phyloP scores from a whole-genome alignment of 805 yeast genomes.

The Saccharomyces eubayanus region DNA sequence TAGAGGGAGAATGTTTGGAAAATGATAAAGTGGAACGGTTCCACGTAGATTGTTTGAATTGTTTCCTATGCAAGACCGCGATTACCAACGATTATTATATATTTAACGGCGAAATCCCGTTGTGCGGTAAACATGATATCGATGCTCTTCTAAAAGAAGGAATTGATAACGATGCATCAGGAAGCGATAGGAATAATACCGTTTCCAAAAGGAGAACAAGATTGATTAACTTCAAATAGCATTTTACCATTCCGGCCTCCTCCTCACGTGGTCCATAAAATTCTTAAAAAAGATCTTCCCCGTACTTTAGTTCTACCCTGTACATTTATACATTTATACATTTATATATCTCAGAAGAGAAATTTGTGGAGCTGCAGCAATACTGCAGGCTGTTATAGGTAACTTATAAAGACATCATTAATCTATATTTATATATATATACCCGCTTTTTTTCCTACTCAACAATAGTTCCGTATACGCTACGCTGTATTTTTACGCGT shows the following conservation, averaged over 20 bases:
- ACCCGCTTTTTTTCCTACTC: background rate
- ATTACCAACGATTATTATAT: conserved; percentile 48
- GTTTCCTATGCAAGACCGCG: conserved; percentile 47
- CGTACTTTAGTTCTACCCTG: background rate
- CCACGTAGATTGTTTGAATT: conserved; percentile 65
- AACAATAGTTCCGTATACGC: background rate
- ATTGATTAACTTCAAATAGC: conserved; percentile 18
- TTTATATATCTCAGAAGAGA: background rate
- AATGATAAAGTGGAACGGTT: conserved; percentile 63
- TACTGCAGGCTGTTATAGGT: background rate
- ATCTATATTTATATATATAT: background rate
- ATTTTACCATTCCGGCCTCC: background rate
- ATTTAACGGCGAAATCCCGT: conserved; percentile 22
- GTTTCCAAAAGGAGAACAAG: conserved; percentile 28
- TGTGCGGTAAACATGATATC: conserved; percentile 27
- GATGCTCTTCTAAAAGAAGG: conserved; percentile 14
- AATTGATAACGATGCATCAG: background rate
- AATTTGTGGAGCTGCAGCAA: background rate
- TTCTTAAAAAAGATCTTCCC: background rate
- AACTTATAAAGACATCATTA: background rate
- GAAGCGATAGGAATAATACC: conserved; percentile 9
- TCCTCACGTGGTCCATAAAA: background rate
- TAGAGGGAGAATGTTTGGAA: conserved; percentile 87
- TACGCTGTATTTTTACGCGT: background rate
- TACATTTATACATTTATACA: background rate